These are phyloP conservation scores for Hygrophila difformis DNA, from an alignment of 257 asterid genomes.

Conservation along the genomic window DNA sequence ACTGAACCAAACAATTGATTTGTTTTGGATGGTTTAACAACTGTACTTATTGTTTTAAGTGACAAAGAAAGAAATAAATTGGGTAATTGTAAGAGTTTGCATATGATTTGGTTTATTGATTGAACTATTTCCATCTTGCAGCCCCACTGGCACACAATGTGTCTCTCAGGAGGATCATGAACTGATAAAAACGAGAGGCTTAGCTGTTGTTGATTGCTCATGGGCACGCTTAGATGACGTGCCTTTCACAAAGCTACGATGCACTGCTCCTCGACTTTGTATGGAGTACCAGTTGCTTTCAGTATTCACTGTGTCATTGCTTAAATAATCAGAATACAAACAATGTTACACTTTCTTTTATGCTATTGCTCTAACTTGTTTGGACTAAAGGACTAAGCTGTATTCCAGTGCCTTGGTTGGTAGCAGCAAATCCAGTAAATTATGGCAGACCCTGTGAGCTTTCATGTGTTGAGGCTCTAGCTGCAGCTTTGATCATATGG, in stretches of 20 bases:
- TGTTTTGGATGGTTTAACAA: too few relatives aligned
- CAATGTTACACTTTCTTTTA: conserved; percentile 1
- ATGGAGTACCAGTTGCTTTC: conserved; percentile 23
- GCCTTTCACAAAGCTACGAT: conserved; percentile 90
- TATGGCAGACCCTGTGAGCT: conserved; percentile 95
- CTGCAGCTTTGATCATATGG: conserved; percentile 95
- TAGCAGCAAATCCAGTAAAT: conserved; percentile 98
- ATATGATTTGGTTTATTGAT: conserved; percentile 7
- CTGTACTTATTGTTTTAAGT: too few relatives aligned
- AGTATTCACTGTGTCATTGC: neutral
- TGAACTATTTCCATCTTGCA: conserved; percentile 21
- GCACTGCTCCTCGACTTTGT: conserved; percentile 96
- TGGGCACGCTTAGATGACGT: conserved; percentile 97
- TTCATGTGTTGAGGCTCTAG: conserved; percentile 96
- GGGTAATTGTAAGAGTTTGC: neutral
- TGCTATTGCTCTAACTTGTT: conserved; percentile 6
- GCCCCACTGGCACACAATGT: conserved; percentile 89
- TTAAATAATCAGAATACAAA: neutral
- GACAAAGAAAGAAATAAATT: neutral
- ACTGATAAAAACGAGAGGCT: conserved; percentile 64
- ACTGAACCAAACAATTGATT: too few relatives aligned
- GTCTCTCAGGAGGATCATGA: conserved; percentile 81
- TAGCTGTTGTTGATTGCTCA: conserved; percentile 96
- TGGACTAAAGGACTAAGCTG: conserved; percentile 18
- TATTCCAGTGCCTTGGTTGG: conserved; percentile 92